Conservation (phyloP, 2,329 filamentous ascomycete genomes). For the Pyrenophora seminiperda region DNA sequence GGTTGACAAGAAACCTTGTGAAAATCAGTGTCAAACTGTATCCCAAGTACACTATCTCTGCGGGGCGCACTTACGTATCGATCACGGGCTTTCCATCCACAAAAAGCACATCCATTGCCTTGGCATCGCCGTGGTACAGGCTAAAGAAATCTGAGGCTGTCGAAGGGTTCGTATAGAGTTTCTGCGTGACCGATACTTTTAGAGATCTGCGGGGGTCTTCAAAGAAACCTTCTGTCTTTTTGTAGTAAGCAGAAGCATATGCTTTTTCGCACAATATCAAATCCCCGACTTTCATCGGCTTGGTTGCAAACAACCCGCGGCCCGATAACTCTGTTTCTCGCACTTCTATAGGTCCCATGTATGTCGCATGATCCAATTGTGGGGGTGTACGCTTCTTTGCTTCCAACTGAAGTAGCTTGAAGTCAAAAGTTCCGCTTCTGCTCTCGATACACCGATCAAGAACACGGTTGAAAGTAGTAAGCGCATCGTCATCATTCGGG, state of each 20-base stretch:
- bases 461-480: slow-evolving; percentile 20
- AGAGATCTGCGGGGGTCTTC: slow-evolving; percentile 52
- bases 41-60: too few species aligned
- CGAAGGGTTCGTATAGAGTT: slow-evolving; percentile 52
- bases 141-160: slow-evolving; percentile 41
- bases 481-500: slow-evolving; percentile 41
- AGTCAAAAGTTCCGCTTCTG: slow-evolving; percentile 46
- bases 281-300: slow-evolving; percentile 44
- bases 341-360: slow-evolving; percentile 50
- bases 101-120: slow-evolving; percentile 23
- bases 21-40: too few species aligned
- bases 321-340: slow-evolving; percentile 49
- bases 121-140: slow-evolving; percentile 49
- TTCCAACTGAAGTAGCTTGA: slow-evolving; percentile 44
- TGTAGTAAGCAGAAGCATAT: slow-evolving; percentile 51
- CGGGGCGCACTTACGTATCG: slow-evolving; percentile 45
- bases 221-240: slow-evolving; percentile 38
- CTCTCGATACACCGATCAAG: slow-evolving; percentile 42
- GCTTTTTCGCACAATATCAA: slow-evolving; percentile 58
- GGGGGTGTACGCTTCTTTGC: slow-evolving; percentile 48
- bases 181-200: slow-evolving; percentile 52
- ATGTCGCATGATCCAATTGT: slow-evolving; percentile 56
- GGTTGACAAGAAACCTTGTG: slow-evolving; percentile 52
- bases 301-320: slow-evolving; percentile 58
- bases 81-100: slow-evolving; percentile 51